Conservation (phyloP, 139 green algal genomes). For the Protoeuglena noctilucae region DNA sequence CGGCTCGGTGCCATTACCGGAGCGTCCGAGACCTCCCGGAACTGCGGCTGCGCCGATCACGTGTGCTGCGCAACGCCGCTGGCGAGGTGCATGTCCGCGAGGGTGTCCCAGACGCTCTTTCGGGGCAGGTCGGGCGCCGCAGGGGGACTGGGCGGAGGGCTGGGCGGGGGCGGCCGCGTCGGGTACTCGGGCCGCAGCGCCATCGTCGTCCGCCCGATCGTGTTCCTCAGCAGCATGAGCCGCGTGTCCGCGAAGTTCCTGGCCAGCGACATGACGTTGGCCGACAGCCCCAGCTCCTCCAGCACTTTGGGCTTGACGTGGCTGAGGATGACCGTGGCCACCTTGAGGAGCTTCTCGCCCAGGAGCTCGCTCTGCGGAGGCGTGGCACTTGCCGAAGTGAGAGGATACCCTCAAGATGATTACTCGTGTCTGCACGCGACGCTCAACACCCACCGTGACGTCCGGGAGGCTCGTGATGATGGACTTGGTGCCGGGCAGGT, state of each 20-base stretch:
- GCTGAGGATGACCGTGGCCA: too few species aligned
- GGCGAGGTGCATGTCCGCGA: neutral
- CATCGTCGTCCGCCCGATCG: neutral
- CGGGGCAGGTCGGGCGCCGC: too few species aligned
- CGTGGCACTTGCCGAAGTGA: neutral
- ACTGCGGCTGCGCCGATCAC: too few species aligned
- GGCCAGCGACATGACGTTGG: neutral
- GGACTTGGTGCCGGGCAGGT: neutral
- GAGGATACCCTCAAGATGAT: neutral
- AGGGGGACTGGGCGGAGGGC: neutral
- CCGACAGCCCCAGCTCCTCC: too few species aligned
- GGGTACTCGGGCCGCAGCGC: neutral
- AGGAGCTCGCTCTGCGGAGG: neutral
- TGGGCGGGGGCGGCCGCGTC: neutral
- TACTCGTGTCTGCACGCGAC: neutral
- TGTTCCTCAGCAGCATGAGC: neutral
- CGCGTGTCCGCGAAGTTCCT: neutral
- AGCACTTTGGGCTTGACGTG: too few species aligned
- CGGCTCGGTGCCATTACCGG: too few species aligned
- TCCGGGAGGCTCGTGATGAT: neutral
- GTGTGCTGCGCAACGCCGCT: neutral
- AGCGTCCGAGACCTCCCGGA: too few species aligned
- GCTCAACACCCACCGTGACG: neutral
- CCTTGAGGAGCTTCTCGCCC: neutral
- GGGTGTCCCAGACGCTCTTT: neutral